Conservation (phyloP, 441 rosid genomes). For the Metrosideros polymorpha region DNA sequence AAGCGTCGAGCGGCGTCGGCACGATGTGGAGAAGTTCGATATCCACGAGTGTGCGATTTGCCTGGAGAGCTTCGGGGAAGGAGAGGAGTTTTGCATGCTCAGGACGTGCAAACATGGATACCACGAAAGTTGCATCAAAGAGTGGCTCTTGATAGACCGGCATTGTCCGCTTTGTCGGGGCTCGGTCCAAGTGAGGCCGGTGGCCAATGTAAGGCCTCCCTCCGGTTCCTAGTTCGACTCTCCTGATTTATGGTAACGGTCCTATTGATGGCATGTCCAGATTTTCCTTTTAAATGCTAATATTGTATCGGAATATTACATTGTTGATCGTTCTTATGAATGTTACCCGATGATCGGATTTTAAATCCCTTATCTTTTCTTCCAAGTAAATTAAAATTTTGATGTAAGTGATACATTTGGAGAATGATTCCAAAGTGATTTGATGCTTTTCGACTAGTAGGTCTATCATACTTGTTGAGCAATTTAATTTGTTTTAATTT, state of each 20-base stretch:
- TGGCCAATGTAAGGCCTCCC: not conserved
- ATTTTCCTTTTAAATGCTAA: not conserved
- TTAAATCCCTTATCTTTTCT: too few relatives aligned
- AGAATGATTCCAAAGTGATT: too few relatives aligned
- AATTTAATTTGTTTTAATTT: too few relatives aligned
- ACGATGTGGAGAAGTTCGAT: not conserved
- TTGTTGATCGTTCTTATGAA: too few relatives aligned
- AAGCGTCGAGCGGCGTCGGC: too few relatives aligned
- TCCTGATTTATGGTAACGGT: not conserved
- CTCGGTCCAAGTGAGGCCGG: not conserved
- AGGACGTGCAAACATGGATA: constrained; percentile 15
- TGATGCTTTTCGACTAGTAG: too few relatives aligned
- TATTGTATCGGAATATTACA: not conserved
- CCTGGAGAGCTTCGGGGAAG: constrained; percentile 13
- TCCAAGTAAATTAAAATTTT: too few relatives aligned
- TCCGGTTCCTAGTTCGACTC: not conserved
- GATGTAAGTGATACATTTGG: too few relatives aligned
- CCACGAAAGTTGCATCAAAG: constrained; percentile 17
- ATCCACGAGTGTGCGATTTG: constrained; percentile 8
- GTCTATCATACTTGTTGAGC: too few relatives aligned
- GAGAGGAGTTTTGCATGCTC: constrained; percentile 12
- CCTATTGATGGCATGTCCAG: not conserved
- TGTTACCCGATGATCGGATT: too few relatives aligned
- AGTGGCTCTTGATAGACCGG: constrained; percentile 14
- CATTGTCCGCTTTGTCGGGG: constrained; percentile 22